Percentiles rank a stretch among this genome's conserved stretches.
These are phyloP conservation scores for Choricystis sp. DNA, from an alignment of 139 green algal genomes.

Conservation along the genomic window DNA sequence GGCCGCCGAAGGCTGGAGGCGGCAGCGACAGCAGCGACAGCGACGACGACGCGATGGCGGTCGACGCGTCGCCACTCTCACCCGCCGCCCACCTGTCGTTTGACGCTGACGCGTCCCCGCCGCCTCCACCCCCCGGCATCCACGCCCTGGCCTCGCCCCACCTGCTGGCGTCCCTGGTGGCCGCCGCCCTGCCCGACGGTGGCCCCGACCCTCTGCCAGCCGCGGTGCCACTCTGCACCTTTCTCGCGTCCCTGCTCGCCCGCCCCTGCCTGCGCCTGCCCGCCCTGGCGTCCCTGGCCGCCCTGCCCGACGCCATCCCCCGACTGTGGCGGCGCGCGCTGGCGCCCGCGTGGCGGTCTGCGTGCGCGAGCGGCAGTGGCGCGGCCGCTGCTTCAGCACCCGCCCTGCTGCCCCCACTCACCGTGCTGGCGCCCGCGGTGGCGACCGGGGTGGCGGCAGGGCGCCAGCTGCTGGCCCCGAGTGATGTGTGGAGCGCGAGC, in stretches of 20 bases:
- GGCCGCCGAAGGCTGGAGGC: too few species aligned
- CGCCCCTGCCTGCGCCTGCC: too few species aligned
- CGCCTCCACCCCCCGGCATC: neutral
- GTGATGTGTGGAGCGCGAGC: too few species aligned
- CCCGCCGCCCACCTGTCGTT: neutral
- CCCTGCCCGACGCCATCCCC: too few species aligned
- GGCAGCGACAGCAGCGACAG: too few species aligned
- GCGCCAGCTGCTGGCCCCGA: too few species aligned
- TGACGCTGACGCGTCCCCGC: too few species aligned
- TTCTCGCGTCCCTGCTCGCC: neutral
- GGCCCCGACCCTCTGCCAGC: neutral
- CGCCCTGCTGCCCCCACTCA: neutral
- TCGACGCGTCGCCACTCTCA: neutral
- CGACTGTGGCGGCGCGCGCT: neutral
- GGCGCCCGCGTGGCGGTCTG: neutral
- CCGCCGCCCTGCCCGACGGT: neutral
- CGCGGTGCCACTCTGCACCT: neutral
- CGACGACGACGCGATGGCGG: neutral
- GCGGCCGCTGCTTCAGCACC: too few species aligned
- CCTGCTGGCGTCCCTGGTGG: neutral
- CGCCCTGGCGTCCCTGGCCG: neutral
- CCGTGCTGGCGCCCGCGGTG: neutral
- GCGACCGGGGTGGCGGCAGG: neutral
- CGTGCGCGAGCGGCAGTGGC: neutral
- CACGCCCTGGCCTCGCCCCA: neutral